These are phyloP conservation scores for Trichoderma asperellum DNA, from an alignment of 2,329 filamentous ascomycete species.

Conservation along the genomic window DNA sequence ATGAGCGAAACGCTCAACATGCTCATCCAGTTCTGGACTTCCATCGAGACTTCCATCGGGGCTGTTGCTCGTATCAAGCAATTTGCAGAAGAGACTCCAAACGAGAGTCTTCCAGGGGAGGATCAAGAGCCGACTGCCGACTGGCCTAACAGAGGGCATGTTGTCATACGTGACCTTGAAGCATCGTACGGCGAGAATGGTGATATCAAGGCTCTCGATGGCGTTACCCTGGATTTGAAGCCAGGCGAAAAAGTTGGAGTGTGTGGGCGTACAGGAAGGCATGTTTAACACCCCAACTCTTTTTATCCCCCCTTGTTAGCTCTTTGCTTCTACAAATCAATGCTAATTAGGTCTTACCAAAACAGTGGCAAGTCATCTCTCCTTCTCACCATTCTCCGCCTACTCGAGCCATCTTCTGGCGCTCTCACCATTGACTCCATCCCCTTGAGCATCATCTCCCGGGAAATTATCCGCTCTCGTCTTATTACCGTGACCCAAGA, in stretches of 20 bases:
- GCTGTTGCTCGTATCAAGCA: slow-evolving; percentile 43
- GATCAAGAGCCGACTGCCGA: slow-evolving; percentile 30
- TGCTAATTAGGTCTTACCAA: neutral
- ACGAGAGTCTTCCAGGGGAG: slow-evolving; percentile 37
- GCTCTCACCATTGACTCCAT: slow-evolving; percentile 51
- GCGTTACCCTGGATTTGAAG: slow-evolving; percentile 30
- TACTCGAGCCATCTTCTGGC: slow-evolving; percentile 48
- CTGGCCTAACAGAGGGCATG: slow-evolving; percentile 41
- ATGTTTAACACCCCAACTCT: neutral
- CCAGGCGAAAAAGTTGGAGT: slow-evolving; percentile 19
- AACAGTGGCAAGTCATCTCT: slow-evolving; percentile 56
- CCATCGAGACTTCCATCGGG: slow-evolving; percentile 45
- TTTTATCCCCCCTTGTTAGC: slow-evolving; percentile 12
- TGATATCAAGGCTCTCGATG: slow-evolving; percentile 50
- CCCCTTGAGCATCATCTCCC: slow-evolving; percentile 46
- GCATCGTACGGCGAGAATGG: slow-evolving; percentile 36
- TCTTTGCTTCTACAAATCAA: slow-evolving; percentile 28
- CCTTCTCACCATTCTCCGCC: slow-evolving; percentile 51
- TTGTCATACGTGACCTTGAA: slow-evolving; percentile 37
- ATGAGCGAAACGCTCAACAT: slow-evolving; percentile 43
- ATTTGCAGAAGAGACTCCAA: slow-evolving; percentile 38
- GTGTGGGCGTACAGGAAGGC: slow-evolving; percentile 31
- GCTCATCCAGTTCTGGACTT: slow-evolving; percentile 45
- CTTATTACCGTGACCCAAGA: slow-evolving; percentile 56
- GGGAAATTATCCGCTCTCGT: slow-evolving; percentile 48